Conservation (phyloP, 2,329 filamentous ascomycete species). For the Drechslerella dactyloides region DNA sequence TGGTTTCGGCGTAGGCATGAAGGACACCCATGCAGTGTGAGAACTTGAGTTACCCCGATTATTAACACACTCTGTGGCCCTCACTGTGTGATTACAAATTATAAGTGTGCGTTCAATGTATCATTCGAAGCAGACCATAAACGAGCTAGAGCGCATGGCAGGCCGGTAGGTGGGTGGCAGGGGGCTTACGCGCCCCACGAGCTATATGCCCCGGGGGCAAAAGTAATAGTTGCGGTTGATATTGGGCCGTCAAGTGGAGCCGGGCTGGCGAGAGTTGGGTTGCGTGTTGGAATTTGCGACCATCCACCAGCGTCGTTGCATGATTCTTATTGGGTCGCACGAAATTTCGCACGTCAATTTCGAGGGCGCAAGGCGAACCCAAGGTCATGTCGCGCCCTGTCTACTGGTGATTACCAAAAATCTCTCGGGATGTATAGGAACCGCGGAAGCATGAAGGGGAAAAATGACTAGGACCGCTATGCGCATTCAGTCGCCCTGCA, state of each 20-base stretch:
- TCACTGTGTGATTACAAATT: slow-evolving; percentile 48
- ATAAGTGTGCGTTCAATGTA: slow-evolving; percentile 11
- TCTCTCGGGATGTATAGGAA: not conserved
- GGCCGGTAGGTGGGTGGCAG: slow-evolving; percentile 37
- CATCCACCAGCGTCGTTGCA: not conserved
- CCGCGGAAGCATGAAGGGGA: slow-evolving; percentile 2
- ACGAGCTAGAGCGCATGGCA: slow-evolving; percentile 11
- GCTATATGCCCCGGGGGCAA: slow-evolving; percentile 32
- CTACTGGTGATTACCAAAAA: not conserved
- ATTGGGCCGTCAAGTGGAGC: slow-evolving; percentile 1
- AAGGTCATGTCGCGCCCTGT: not conserved
- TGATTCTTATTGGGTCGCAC: slow-evolving; percentile 9
- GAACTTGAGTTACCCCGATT: slow-evolving; percentile 24
- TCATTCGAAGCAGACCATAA: not conserved
- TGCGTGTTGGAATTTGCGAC: slow-evolving; percentile 49
- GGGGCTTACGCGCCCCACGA: slow-evolving; percentile 31
- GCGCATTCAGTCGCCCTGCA: slow-evolving; percentile 24
- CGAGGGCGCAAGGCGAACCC: slow-evolving; percentile 16
- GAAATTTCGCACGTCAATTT: not conserved
- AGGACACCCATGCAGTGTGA: not conserved
- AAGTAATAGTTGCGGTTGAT: slow-evolving; percentile 9
- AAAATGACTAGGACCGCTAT: slow-evolving; percentile 37
- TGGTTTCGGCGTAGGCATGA: not conserved
- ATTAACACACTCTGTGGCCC: slow-evolving; percentile 38
- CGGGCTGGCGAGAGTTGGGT: slow-evolving; percentile 21